These are phyloP conservation scores for Taiozyma onychis DNA, from an alignment of 1,139 yeast genomes.

Conservation along the genomic window DNA sequence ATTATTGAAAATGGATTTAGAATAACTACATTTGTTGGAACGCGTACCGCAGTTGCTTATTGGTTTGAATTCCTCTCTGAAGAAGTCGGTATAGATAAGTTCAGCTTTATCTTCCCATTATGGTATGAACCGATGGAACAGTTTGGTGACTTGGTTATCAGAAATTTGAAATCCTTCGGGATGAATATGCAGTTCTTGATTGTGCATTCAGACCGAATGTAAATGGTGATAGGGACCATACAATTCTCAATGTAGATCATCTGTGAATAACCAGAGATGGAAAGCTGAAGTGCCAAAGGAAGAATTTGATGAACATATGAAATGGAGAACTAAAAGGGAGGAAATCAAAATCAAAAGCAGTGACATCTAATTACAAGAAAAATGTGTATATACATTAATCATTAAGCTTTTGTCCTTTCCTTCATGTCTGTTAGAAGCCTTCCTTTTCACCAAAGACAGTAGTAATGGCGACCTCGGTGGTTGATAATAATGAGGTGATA, in stretches of 20 bases:
- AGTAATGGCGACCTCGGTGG: slow-evolving; percentile 24
- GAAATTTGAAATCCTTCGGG: slow-evolving; percentile 23
- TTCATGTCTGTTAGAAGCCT: slow-evolving; percentile 12
- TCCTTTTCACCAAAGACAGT: slow-evolving; percentile 21
- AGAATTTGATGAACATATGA: slow-evolving; percentile 8
- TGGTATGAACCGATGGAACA: slow-evolving; percentile 26
- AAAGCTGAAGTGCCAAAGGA: slow-evolving; percentile 14
- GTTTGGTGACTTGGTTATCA: slow-evolving; percentile 22
- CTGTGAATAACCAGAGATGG: slow-evolving; percentile 33
- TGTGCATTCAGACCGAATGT: slow-evolving; percentile 22
- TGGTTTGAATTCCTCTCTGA: slow-evolving; percentile 25
- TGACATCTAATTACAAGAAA: background rate
- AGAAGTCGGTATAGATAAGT: slow-evolving; percentile 27
- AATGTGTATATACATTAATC: background rate
- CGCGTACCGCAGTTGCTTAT: slow-evolving; percentile 25
- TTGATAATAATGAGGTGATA: slow-evolving; percentile 21
- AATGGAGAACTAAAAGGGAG: slow-evolving; percentile 3
- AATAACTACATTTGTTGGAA: slow-evolving; percentile 27
- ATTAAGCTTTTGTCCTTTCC: background rate
- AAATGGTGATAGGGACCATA: slow-evolving; percentile 24
- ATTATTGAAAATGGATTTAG: slow-evolving; percentile 30
- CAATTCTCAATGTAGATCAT: slow-evolving; percentile 17
- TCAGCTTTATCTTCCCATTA: slow-evolving; percentile 24
- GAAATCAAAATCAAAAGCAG: slow-evolving; percentile 1
- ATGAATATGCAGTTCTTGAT: slow-evolving; percentile 24